Evolutionary conservation across 176 grass and related monocot genomes (phyloP).

Genomic region (Chloris gayana): DNA sequence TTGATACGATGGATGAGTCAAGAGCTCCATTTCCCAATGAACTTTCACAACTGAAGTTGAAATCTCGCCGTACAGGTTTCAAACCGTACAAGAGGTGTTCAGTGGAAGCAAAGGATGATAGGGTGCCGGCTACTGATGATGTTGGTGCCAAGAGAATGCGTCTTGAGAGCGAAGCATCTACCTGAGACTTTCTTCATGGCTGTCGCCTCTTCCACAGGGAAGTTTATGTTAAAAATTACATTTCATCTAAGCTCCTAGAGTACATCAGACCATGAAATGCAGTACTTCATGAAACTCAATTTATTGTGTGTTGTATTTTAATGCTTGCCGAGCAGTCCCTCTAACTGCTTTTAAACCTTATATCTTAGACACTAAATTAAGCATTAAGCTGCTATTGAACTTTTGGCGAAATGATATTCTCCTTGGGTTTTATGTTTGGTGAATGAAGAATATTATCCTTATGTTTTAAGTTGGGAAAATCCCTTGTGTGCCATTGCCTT

Average conservation of each 20-base stretch:
- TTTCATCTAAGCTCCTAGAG: conserved; percentile 47
- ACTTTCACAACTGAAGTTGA: conserved; percentile 54
- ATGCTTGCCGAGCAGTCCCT: conserved; percentile 50
- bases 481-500: too few relatives aligned
- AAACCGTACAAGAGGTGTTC: conserved; percentile 97
- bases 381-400: conserved; percentile 36
- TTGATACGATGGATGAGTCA: conserved; percentile 28
- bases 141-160: conserved; percentile 79
- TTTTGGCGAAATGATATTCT: conserved; percentile 37
- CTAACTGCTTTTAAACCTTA: conserved; percentile 44
- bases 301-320: conserved; percentile 59
- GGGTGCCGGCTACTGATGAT: conserved; percentile 52
- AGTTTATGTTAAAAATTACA: conserved; percentile 37
- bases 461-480: neutral
- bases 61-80: conserved; percentile 77
- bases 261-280: conserved; percentile 54
- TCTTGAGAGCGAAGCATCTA: conserved; percentile 67
- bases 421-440: conserved; percentile 22
- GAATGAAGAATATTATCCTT: conserved; percentile 19
- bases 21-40: conserved; percentile 47
- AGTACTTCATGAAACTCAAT: conserved; percentile 52
- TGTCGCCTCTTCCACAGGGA: neutral
- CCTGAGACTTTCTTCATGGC: conserved; percentile 46
- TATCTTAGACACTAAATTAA: conserved; percentile 39
- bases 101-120: conserved; percentile 78